These are phyloP conservation scores for Botryotinia calthae DNA, from an alignment of 2,329 filamentous ascomycete genomes.

Conservation along the genomic window DNA sequence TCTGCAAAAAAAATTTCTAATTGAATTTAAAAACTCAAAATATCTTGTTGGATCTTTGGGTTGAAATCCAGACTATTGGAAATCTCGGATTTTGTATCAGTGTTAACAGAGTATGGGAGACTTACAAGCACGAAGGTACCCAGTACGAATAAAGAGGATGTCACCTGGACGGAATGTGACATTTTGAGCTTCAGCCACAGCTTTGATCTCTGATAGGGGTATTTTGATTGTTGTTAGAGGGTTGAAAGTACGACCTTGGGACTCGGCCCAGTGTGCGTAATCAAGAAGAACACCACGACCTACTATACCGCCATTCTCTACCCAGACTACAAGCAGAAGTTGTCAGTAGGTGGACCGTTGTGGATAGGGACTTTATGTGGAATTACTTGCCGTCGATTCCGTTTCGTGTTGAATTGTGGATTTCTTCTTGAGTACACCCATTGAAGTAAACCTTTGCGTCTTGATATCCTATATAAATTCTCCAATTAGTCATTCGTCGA, in stretches of 20 bases:
- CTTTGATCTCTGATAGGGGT: constrained; percentile 36
- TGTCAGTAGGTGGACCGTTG: too few species aligned
- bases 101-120: constrained; percentile 32
- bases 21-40: not conserved
- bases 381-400: constrained; percentile 31
- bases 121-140: constrained; percentile 40
- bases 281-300: constrained; percentile 54
- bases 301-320: constrained; percentile 47
- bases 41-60: not conserved
- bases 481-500: not conserved
- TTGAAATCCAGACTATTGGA: not conserved
- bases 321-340: constrained; percentile 37
- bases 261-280: constrained; percentile 53
- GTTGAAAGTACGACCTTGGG: constrained; percentile 54
- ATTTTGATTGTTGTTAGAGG: constrained; percentile 46
- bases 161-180: constrained; percentile 40
- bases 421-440: constrained; percentile 35
- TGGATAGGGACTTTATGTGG: not conserved
- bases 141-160: constrained; percentile 43
- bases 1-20: not conserved
- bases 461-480: constrained; percentile 34
- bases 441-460: constrained; percentile 39
- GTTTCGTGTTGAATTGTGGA: constrained; percentile 28
- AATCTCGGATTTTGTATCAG: not conserved
- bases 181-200: constrained; percentile 40